These are phyloP conservation scores for Citrus australasica DNA, from an alignment of 345 rosid genomes.

Conservation along the genomic window DNA sequence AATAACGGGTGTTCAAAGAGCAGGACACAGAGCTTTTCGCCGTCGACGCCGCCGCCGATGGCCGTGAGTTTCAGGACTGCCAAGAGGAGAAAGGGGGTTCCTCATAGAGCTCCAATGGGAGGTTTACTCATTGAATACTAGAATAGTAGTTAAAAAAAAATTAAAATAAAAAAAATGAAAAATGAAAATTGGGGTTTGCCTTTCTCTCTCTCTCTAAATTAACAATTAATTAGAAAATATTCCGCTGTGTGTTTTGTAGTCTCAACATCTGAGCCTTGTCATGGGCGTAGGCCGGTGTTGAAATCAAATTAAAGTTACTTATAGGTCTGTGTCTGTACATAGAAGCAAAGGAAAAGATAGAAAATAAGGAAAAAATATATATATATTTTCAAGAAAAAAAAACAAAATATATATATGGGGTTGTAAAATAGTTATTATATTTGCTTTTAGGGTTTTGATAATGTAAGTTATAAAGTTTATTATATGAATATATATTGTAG, in stretches of 20 bases:
- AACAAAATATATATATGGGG: neutral
- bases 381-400: neutral
- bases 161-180: too few relatives aligned
- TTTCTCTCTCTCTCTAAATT: too few relatives aligned
- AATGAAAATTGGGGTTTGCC: too few relatives aligned
- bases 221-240: neutral
- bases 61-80: conserved; percentile 28
- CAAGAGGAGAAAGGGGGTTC: conserved; percentile 64
- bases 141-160: neutral
- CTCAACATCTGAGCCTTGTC: conserved; percentile 22
- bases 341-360: neutral
- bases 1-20: conserved; percentile 15
- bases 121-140: conserved; percentile 48
- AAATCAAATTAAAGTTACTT: neutral
- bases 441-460: neutral
- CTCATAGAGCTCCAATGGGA: conserved; percentile 66
- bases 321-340: neutral
- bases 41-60: conserved; percentile 53
- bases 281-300: conserved; percentile 20
- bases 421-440: neutral
- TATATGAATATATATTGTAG: neutral
- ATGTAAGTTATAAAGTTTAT: neutral
- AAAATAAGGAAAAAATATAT: neutral
- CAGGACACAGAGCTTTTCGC: conserved; percentile 43
- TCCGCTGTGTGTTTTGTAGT: neutral